Evolutionary conservation across 768 basidiomycete genomes (phyloP).

Genomic region (Lactarius tabidus): DNA sequence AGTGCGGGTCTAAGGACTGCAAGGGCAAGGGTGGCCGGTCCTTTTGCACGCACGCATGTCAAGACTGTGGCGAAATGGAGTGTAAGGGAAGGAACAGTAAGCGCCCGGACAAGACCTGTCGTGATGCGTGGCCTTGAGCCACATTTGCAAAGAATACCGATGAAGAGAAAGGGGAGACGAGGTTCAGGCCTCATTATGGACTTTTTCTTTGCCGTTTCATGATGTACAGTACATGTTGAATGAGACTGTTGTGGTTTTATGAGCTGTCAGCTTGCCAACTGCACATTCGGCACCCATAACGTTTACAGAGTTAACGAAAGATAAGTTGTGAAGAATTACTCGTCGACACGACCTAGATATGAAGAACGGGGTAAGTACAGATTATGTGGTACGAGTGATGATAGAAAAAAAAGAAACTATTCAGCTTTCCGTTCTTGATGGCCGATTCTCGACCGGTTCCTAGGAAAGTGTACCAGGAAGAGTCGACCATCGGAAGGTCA

Average conservation of each 20-base stretch:
- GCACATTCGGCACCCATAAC: background rate
- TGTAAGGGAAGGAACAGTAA: conserved; percentile 76
- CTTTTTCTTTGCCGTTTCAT: background rate
- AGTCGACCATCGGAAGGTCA: conserved; percentile 13
- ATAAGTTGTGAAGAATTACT: no score
- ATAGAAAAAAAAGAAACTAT: background rate
- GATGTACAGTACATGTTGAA: conserved; percentile 3
- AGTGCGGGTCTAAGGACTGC: conserved; percentile 77
- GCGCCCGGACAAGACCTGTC: conserved; percentile 70
- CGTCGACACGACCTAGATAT: background rate
- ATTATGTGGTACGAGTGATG: background rate
- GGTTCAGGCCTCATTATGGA: background rate
- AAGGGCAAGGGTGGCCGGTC: conserved; percentile 77
- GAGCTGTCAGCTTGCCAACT: background rate
- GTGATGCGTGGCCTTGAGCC: conserved; percentile 46
- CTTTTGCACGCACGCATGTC: conserved; percentile 71
- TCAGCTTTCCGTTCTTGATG: conserved; percentile 24
- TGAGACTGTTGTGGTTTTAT: background rate
- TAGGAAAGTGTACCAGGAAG: conserved; percentile 12
- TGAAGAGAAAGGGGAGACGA: background rate
- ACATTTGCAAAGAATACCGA: background rate
- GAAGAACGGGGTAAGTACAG: conserved; percentile 1
- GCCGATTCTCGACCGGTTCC: conserved; percentile 9
- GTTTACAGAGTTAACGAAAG: background rate
- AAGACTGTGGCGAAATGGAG: conserved; percentile 78